phyloP scores from a whole-genome alignment of 371 early-diverging fungal genomes.

The Circinella minor region DNA sequence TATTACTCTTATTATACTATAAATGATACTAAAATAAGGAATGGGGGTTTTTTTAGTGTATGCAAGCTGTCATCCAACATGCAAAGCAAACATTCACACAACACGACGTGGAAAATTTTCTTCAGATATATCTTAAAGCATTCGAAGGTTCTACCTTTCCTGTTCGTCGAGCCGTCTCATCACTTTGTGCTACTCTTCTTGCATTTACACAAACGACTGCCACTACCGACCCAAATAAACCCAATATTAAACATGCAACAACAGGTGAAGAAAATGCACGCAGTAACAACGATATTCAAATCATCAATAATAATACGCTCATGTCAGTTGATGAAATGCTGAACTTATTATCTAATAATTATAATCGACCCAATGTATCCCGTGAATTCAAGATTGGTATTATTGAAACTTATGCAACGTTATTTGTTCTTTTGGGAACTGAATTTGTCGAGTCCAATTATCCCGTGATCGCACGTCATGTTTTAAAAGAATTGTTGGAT shows the following conservation, averaged over 20 bases:
- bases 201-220: constrained; percentile 56
- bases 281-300: constrained; percentile 17
- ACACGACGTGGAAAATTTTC: constrained; percentile 68
- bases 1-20: too few species aligned
- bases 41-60: constrained; percentile 37
- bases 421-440: constrained; percentile 76
- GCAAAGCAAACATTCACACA: constrained; percentile 55
- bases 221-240: constrained; percentile 42
- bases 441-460: constrained; percentile 80
- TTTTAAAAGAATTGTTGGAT: constrained; percentile 65
- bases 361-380: constrained; percentile 61
- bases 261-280: constrained; percentile 37
- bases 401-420: constrained; percentile 78
- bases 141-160: constrained; percentile 72
- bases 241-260: constrained; percentile 43
- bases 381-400: constrained; percentile 82
- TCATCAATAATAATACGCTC: constrained; percentile 18
- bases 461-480: constrained; percentile 66
- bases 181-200: constrained; percentile 65
- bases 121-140: constrained; percentile 64
- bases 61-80: constrained; percentile 54
- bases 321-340: constrained; percentile 77
- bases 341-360: constrained; percentile 60
- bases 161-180: constrained; percentile 69
- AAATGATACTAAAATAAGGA: background rate